Percentiles rank a stretch among this genome's conserved stretches.
Evolutionary conservation across 2,329 filamentous ascomycete species (phyloP).

Genomic region (Alternaria novae-zelandiae): DNA sequence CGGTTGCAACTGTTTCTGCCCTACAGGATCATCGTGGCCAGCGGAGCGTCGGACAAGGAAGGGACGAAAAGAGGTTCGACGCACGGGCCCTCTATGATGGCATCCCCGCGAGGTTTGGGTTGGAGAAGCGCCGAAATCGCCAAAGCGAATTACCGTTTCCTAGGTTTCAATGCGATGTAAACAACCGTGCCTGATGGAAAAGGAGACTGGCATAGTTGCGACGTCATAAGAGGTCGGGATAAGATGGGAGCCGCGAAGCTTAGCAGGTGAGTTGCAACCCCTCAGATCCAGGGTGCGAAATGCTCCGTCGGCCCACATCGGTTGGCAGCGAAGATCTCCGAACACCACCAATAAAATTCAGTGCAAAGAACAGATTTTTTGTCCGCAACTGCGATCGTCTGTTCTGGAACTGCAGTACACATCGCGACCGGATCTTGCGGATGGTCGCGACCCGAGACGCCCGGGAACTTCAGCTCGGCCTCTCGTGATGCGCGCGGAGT

Average conservation of each 20-base stretch:
- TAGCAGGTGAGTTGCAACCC: not conserved
- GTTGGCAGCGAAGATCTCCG: not conserved
- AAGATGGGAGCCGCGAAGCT: not conserved
- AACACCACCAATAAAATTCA: not conserved
- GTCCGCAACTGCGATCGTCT: not conserved
- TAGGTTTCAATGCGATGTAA: not conserved
- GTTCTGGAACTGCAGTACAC: not conserved
- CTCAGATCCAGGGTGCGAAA: not conserved
- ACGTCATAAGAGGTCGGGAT: not conserved
- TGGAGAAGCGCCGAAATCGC: not conserved
- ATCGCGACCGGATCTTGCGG: slow-evolving; percentile 10
- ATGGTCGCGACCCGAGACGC: slow-evolving; percentile 14
- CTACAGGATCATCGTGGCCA: not conserved
- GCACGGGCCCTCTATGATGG: not conserved
- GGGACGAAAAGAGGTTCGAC: not conserved
- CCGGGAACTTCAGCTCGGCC: not conserved
- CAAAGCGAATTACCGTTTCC: not conserved
- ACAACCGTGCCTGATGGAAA: not conserved
- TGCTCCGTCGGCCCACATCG: not conserved
- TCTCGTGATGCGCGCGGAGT: not conserved
- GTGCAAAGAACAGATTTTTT: not conserved
- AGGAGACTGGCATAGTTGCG: not conserved
- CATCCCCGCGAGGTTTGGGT: not conserved
- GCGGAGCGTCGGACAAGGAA: slow-evolving; percentile 3
- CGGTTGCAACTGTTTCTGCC: not conserved